phyloP scores from a whole-genome alignment of 306 rosid genomes.

The Cicer bijugum region DNA sequence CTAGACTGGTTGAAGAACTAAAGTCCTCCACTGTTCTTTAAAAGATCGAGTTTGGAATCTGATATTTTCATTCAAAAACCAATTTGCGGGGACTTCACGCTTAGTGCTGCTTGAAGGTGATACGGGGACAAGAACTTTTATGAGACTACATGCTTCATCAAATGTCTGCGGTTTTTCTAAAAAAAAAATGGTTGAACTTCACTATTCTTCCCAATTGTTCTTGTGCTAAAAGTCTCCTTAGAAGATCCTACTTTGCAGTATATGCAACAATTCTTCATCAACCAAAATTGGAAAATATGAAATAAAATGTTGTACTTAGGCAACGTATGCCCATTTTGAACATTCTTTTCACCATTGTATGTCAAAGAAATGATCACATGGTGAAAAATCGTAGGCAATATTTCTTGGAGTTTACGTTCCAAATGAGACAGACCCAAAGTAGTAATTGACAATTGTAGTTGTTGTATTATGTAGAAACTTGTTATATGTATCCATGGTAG shows the following conservation, averaged over 20 bases:
- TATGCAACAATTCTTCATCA: constrained; percentile 4
- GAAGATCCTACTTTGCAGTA: constrained; percentile 27
- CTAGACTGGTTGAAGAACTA: constrained; percentile 54
- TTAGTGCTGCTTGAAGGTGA: constrained; percentile 16
- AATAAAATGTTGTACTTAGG: constrained; percentile 3
- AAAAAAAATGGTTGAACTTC: not conserved
- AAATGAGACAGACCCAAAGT: not conserved
- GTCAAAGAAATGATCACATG: not conserved
- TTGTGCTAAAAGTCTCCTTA: not conserved
- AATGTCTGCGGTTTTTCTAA: constrained; percentile 27
- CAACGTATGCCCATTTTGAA: constrained; percentile 1
- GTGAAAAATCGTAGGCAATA: constrained; percentile 18
- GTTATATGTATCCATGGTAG: not conserved
- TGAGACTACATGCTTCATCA: not conserved
- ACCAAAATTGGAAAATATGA: constrained; percentile 11
- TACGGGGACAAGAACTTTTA: not conserved
- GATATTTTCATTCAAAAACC: constrained; percentile 4
- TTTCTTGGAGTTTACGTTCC: constrained; percentile 1
- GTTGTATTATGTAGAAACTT: not conserved
- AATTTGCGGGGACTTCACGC: constrained; percentile 17
- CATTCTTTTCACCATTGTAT: constrained; percentile 20
- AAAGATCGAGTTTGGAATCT: constrained; percentile 5
- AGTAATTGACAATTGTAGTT: not conserved
- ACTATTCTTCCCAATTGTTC: constrained; percentile 20
- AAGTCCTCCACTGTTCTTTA: constrained; percentile 24